Evolutionary conservation across 495 filamentous ascomycete species (phyloP).

Genomic region (Xylaria longipes): DNA sequence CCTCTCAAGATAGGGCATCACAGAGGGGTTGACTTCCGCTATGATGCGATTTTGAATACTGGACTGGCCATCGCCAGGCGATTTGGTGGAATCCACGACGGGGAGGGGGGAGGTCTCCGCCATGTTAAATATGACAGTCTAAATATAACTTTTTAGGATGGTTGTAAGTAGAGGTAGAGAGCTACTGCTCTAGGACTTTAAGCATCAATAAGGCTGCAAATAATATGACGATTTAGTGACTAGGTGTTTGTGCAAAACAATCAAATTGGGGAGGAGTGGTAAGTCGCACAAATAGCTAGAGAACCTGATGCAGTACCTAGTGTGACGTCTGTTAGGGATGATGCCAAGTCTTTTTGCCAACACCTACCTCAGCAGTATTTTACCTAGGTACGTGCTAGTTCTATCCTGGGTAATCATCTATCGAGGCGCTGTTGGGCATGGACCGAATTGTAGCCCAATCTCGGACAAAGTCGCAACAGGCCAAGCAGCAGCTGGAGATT

Average conservation of each 20-base stretch:
- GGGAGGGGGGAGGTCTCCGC: conserved; percentile 34
- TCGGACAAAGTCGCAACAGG: neutral
- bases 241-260: neutral
- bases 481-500: neutral
- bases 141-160: neutral
- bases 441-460: neutral
- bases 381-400: neutral
- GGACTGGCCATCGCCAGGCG: conserved; percentile 46
- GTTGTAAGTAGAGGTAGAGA: neutral
- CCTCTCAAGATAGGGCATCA: conserved; percentile 45
- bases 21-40: conserved; percentile 36
- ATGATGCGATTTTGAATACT: conserved; percentile 38
- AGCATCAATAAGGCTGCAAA: neutral
- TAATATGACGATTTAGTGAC: neutral
- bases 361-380: neutral
- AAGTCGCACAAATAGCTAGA: neutral
- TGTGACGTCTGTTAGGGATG: neutral
- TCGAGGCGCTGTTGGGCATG: neutral
- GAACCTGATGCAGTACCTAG: neutral
- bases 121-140: conserved; percentile 24
- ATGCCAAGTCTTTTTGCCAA: neutral
- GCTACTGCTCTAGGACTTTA: neutral
- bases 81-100: conserved; percentile 35
- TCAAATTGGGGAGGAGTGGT: neutral
- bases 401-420: neutral